Base-by-base conservation (phyloP, 768 basidiomycete species). In the Auricularia sp. region DNA sequence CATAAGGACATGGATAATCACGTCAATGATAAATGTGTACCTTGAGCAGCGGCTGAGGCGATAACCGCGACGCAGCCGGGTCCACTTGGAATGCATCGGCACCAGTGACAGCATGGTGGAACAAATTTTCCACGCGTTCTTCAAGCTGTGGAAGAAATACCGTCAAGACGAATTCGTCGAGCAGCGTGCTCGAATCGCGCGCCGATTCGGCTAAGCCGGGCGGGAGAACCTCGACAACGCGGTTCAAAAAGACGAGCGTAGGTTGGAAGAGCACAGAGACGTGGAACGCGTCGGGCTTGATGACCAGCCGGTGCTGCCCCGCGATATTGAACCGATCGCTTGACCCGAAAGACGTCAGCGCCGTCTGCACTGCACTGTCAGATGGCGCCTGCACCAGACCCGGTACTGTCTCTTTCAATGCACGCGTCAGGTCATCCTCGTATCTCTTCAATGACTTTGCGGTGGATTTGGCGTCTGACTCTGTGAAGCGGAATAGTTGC, bases 181-280 rank as follows among this genome's bases (percentile, higher is more conserved):
- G 73, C 11, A 95, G 84, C 21, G 83, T 79, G 54, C 84, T 87
- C 34, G 90, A 86, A 2, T 86, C 81, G 61, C 82, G 79, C 23
- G 83, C 81, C 36, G 82, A 80, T 66, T 91, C 89, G 18, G 65
- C 54, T 36, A 83, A 69, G 3, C 87, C 91, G 59, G 84, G 81
- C 1, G 94, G 93, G 35, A 97, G 77, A 34, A 88, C 77, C 33
- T 85, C 83, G 51, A 85, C 78, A 29, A 93, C 81, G 5, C 87
- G 82, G 63, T 87, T 82, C 64, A 98, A 79, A 74, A 95, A 98
- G 1, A 87, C 79, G 23, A 97, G 77, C 12, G 94, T 96, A 0
- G 97, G 96, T 67, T 92, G 91, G 74, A 98, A 98, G n/a, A 99
- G 80, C 16, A 93, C 84, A 61, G 86, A 90, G 63, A 98, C 92